Evolutionary conservation across 2,329 filamentous ascomycete species (phyloP).

Genomic region (Cadophora malorum): DNA sequence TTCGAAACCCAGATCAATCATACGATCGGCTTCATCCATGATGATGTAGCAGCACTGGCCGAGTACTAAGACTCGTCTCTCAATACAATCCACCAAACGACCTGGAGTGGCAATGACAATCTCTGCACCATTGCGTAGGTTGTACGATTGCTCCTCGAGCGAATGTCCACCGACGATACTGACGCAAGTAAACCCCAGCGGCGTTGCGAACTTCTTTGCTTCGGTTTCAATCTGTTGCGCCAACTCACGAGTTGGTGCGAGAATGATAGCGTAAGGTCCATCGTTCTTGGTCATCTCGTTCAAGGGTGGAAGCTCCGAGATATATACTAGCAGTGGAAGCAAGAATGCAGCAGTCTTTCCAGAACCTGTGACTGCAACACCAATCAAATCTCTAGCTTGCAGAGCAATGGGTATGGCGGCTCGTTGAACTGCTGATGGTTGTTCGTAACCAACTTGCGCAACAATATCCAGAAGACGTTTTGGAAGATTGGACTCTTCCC

Average conservation of each 20-base stretch:
- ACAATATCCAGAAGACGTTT: constrained; percentile 81
- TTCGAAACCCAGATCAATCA: constrained; percentile 98
- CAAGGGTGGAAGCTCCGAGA: constrained; percentile 84
- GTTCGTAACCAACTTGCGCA: constrained; percentile 83
- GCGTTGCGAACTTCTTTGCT: constrained; percentile 88
- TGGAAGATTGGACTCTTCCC: constrained; percentile 85
- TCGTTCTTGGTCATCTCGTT: constrained; percentile 89
- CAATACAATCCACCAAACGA: constrained; percentile 95
- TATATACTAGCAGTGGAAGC: constrained; percentile 91
- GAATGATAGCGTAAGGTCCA: constrained; percentile 94
- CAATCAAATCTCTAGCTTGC: constrained; percentile 93
- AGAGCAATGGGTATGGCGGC: constrained; percentile 95
- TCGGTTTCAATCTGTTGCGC: constrained; percentile 97
- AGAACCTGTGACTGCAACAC: constrained; percentile 96
- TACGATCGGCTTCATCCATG: constrained; percentile 99
- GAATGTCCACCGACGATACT: constrained; percentile 98
- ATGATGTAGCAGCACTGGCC: constrained; percentile 98
- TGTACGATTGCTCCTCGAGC: constrained; percentile 91
- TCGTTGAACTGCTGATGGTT: constrained; percentile 90
- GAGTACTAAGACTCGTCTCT: constrained; percentile 87
- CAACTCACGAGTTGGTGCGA: constrained; percentile 95
- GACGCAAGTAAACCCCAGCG: constrained; percentile 91
- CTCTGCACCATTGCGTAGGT: constrained; percentile 89
- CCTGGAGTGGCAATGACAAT: constrained; percentile 99
- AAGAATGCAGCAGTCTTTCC: constrained; percentile 98